A percentile compares a stretch with the other conserved stretches of the same genome.
Evolutionary conservation across 257 asterid genomes (phyloP).

Genomic region (Solanum infundibuliforme): DNA sequence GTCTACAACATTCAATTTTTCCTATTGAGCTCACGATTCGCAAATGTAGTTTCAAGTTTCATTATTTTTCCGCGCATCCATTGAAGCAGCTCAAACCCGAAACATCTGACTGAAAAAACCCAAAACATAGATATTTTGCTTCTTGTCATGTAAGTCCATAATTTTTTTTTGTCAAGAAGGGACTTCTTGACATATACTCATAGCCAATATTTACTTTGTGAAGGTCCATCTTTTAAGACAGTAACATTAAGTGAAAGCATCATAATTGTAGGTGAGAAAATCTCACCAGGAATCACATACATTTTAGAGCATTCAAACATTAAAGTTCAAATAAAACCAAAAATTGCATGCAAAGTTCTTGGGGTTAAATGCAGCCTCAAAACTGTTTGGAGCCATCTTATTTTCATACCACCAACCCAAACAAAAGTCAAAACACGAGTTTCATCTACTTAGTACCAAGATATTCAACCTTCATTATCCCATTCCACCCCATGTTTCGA

Average conservation of each 20-base stretch:
- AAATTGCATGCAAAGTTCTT: background rate
- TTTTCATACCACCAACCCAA: background rate
- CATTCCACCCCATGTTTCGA: background rate
- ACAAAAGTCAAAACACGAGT: background rate
- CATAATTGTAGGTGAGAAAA: background rate
- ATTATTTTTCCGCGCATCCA: too few relatives aligned
- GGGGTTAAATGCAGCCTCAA: background rate
- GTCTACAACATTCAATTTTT: background rate
- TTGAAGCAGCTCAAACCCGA: background rate
- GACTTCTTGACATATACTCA: background rate
- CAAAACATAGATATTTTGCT: background rate
- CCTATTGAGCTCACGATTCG: background rate
- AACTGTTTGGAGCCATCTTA: background rate
- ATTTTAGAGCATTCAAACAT: background rate
- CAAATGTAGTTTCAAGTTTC: background rate
- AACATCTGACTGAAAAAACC: too few relatives aligned
- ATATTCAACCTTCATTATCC: background rate
- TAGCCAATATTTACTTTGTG: background rate
- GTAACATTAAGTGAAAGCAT: background rate
- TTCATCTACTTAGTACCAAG: background rate
- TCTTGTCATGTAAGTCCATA: background rate
- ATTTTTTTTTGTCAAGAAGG: background rate
- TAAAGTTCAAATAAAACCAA: background rate
- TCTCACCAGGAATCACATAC: background rate
- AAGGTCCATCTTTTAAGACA: background rate